Percentiles rank a stretch among this genome's conserved stretches.
phyloP scores from a whole-genome alignment of 2,329 filamentous ascomycete species.

The Fusarium sp. region DNA sequence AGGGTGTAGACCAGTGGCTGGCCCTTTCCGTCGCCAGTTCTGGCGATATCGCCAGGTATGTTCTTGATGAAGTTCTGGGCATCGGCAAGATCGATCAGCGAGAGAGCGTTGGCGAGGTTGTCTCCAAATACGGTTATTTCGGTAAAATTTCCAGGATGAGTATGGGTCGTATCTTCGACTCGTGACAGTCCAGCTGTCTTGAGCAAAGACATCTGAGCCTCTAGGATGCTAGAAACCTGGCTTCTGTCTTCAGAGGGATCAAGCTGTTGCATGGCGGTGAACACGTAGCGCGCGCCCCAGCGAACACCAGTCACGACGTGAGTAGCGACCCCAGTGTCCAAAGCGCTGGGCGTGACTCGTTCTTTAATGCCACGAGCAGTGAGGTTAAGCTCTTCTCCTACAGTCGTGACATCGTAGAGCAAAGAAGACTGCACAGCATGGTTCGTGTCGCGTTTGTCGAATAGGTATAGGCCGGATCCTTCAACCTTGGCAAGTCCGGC shows the following conservation, averaged over 20 bases:
- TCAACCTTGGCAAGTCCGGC: neutral
- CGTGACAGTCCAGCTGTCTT: neutral
- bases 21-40: neutral
- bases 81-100: neutral
- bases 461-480: neutral
- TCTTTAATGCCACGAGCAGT: neutral
- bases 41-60: neutral
- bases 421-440: neutral
- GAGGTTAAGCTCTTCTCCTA: neutral
- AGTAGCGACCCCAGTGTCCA: neutral
- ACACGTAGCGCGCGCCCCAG: neutral
- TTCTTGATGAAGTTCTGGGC: neutral
- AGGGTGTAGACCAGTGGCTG: neutral
- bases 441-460: neutral
- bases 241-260: neutral
- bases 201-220: neutral
- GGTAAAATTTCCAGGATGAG: neutral
- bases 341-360: neutral
- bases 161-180: neutral
- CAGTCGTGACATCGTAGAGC: neutral
- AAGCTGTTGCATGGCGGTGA: neutral
- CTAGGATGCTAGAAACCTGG: neutral
- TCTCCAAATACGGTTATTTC: neutral
- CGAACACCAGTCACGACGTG: neutral
- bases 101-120: neutral